Percentiles rank a stretch among this genome's conserved stretches.
Conservation (phyloP, 257 asterid genomes). For the Verbena officinalis region DNA sequence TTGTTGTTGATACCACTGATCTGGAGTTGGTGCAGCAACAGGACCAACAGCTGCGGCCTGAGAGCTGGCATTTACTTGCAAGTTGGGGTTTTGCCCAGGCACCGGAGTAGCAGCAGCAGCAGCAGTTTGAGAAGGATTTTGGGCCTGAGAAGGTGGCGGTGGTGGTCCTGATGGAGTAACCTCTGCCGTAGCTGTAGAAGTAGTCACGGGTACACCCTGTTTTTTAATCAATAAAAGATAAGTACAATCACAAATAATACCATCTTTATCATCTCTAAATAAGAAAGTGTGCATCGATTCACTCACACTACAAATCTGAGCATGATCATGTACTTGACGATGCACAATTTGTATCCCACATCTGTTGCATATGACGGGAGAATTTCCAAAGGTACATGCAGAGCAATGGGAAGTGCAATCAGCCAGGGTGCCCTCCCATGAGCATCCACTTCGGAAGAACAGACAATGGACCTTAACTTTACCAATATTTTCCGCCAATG, state of each 20-base stretch:
- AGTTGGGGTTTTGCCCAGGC: slow-evolving; percentile 58
- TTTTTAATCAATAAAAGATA: not conserved
- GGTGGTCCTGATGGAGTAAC: slow-evolving; percentile 50
- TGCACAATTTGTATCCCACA: slow-evolving; percentile 88
- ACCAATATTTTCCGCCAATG: slow-evolving; percentile 76
- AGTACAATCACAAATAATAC: slow-evolving; percentile 21
- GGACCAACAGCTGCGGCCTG: slow-evolving; percentile 52
- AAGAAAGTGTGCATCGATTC: slow-evolving; percentile 14
- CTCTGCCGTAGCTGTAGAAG: slow-evolving; percentile 42
- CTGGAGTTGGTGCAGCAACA: slow-evolving; percentile 56
- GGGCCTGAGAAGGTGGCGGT: slow-evolving; percentile 57
- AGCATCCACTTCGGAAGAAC: slow-evolving; percentile 86
- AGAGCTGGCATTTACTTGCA: slow-evolving; percentile 47
- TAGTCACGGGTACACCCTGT: slow-evolving; percentile 70
- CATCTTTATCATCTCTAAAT: slow-evolving; percentile 3
- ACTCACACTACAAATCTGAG: slow-evolving; percentile 86
- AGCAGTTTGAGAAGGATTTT: slow-evolving; percentile 48
- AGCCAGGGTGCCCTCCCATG: slow-evolving; percentile 85
- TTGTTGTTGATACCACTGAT: slow-evolving; percentile 85
- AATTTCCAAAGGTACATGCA: slow-evolving; percentile 75
- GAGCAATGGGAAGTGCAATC: slow-evolving; percentile 80
- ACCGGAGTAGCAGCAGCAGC: slow-evolving; percentile 41
- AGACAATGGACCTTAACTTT: slow-evolving; percentile 85
- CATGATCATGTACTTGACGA: slow-evolving; percentile 98
- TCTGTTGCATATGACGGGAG: slow-evolving; percentile 87